Base-by-base conservation (phyloP, 345 rosid genomes). In the Gossypium herbaceum region DNA sequence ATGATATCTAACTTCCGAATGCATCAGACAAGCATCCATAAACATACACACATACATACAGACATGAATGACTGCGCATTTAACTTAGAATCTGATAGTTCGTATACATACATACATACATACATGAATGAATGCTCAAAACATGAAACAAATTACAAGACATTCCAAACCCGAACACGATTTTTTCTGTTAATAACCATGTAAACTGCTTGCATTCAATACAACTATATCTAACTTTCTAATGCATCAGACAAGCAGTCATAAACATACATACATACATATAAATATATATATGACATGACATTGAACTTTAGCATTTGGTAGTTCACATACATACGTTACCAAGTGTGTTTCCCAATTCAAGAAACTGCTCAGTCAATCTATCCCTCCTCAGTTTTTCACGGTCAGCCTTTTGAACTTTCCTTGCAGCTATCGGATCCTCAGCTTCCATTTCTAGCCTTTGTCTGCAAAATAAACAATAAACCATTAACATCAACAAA, bases 341-440 rank as follows among this genome's bases (percentile, higher is more conserved):
- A 86, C 96, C 97, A 66, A 94, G 64, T 11, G 91, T 68, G 77
- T 81, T 75, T 45, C 90, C 93, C 62, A 94, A 78, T 74, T 87
- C 91, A 71, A 86, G 83, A 80, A 92, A 90, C 76, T 89, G 90
- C 76, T 92, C 93, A 29, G 90, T 90, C 12, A 90, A 82, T 60
- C 82, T 82, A 66, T 89, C 94, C 85, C 97, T 87, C 69, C 98
- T 89, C 70, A 86, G 63, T 66, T 88, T 94, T 74, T 94, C 96
- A 13, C 88, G 81, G 77, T 88, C 98, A 2, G 97, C 87, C 78
- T 88, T 92, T 75, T 86, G 91, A 78, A 86, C 86, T 80, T 87
- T 87, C 77, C 86, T 82, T 11, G 87, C 81, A 48, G 82, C 76
- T 57, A 82, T 20, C 43, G 87, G 82, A 74, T 91, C 91, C 79